A percentile compares a stretch with the other conserved stretches of the same genome.
phyloP scores from a whole-genome alignment of 768 basidiomycete genomes.

The Lentinula detonsa region DNA sequence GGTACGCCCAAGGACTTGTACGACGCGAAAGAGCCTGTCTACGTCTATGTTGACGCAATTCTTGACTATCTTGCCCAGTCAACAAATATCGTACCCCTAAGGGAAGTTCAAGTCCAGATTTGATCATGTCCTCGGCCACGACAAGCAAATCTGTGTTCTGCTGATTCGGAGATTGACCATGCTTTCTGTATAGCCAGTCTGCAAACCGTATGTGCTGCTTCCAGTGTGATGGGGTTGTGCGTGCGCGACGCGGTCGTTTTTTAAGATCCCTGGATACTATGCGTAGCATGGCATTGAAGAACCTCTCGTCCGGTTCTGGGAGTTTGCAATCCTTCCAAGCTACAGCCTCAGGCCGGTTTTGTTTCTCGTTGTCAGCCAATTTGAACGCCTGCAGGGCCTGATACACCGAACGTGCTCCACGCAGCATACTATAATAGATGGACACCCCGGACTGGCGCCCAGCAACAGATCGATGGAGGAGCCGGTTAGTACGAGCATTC shows the following conservation, averaged over 20 bases:
- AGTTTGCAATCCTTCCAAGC: slow-evolving; percentile 18
- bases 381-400: slow-evolving; percentile 13
- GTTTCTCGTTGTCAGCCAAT: slow-evolving; percentile 9
- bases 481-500: not conserved
- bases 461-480: not conserved
- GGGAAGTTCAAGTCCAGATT: slow-evolving; percentile 34
- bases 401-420: slow-evolving; percentile 18
- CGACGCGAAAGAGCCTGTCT: too few species aligned
- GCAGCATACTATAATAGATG: not conserved
- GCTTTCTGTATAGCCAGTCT: slow-evolving; percentile 18
- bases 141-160: slow-evolving; percentile 30
- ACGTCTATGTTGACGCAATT: not conserved
- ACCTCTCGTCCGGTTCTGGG: slow-evolving; percentile 52
- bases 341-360: slow-evolving; percentile 3
- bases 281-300: slow-evolving; percentile 58
- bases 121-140: slow-evolving; percentile 31
- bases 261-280: slow-evolving; percentile 23
- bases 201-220: slow-evolving; percentile 21
- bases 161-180: slow-evolving; percentile 16
- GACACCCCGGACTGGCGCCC: not conserved
- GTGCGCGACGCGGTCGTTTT: not conserved
- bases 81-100: slow-evolving; percentile 31
- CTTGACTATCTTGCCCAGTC: slow-evolving; percentile 20
- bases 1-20: slow-evolving; percentile 4
- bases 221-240: slow-evolving; percentile 1